These are phyloP conservation scores for Talaromyces borbonicus DNA, from an alignment of 495 filamentous ascomycete genomes.

Conservation along the genomic window DNA sequence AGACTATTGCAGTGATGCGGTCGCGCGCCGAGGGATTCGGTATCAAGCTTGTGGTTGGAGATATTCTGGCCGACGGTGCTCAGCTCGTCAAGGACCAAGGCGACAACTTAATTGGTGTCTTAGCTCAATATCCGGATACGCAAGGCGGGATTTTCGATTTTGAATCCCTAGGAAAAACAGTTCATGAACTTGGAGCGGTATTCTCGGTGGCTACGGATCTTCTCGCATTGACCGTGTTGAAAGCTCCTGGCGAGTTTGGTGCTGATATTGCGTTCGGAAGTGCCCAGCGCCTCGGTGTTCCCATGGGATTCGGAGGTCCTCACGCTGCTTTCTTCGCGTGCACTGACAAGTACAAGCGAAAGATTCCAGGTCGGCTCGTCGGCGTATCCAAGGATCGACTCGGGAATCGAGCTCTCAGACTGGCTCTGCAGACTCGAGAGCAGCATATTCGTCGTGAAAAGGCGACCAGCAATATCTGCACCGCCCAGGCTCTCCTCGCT, in stretches of 20 bases:
- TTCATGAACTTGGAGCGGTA: constrained; percentile 71
- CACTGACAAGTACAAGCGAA: constrained; percentile 85
- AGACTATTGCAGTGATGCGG: constrained; percentile 78
- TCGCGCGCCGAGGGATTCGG: constrained; percentile 92
- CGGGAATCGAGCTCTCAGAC: constrained; percentile 72
- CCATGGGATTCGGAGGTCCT: constrained; percentile 88
- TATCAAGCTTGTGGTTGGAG: constrained; percentile 63
- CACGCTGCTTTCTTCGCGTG: constrained; percentile 98
- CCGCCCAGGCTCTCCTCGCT: constrained; percentile 86
- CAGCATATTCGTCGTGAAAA: constrained; percentile 97
- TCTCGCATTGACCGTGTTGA: constrained; percentile 79
- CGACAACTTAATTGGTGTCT: constrained; percentile 78
- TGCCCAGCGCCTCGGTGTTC: constrained; percentile 90
- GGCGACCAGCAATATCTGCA: constrained; percentile 98
- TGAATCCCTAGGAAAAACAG: constrained; percentile 58
- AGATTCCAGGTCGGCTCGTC: constrained; percentile 88
- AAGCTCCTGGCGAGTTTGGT: constrained; percentile 90
- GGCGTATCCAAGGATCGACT: constrained; percentile 89
- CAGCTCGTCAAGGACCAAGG: constrained; percentile 61
- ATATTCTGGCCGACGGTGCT: constrained; percentile 55
- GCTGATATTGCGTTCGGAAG: constrained; percentile 96
- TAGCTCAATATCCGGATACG: constrained; percentile 93
- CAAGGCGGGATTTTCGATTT: constrained; percentile 75
- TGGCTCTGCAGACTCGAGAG: constrained; percentile 90
- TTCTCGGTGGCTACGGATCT: constrained; percentile 90